Evolutionary conservation across 2,329 filamentous ascomycete species (phyloP).

Genomic region (Botrytis sinoallii): DNA sequence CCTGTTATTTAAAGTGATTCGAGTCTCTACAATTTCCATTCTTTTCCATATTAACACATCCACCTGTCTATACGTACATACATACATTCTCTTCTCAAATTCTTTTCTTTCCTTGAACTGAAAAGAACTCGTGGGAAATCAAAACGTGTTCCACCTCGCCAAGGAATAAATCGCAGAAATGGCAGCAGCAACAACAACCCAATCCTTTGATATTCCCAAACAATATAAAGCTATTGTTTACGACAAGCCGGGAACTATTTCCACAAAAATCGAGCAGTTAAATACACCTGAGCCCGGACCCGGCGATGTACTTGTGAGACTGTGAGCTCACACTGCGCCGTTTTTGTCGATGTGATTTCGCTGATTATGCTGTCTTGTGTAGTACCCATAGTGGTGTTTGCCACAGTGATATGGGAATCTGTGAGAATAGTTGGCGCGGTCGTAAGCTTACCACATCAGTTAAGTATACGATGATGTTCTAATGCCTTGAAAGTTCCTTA

Average conservation of each 20-base stretch:
- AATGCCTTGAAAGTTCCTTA: slow-evolving; percentile 54
- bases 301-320: slow-evolving; percentile 60
- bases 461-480: slow-evolving; percentile 22
- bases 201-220: slow-evolving; percentile 46
- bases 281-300: slow-evolving; percentile 62
- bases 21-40: not conserved
- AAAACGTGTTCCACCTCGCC: not conserved
- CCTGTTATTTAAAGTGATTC: slow-evolving; percentile 8
- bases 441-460: slow-evolving; percentile 25
- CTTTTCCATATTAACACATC: not conserved
- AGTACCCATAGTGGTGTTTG: slow-evolving; percentile 63
- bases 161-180: slow-evolving; percentile 26
- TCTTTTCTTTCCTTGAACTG: not conserved
- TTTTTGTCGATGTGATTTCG: slow-evolving; percentile 6
- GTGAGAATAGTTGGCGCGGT: slow-evolving; percentile 44
- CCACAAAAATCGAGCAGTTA: slow-evolving; percentile 60
- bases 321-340: slow-evolving; percentile 42
- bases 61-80: not conserved
- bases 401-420: slow-evolving; percentile 59
- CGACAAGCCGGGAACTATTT: slow-evolving; percentile 62
- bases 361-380: slow-evolving; percentile 12
- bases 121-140: not conserved
- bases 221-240: slow-evolving; percentile 64
- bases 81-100: not conserved
- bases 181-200: slow-evolving; percentile 27